These are phyloP conservation scores for Phallus indusiatus DNA, from an alignment of 768 basidiomycete species.

Conservation along the genomic window DNA sequence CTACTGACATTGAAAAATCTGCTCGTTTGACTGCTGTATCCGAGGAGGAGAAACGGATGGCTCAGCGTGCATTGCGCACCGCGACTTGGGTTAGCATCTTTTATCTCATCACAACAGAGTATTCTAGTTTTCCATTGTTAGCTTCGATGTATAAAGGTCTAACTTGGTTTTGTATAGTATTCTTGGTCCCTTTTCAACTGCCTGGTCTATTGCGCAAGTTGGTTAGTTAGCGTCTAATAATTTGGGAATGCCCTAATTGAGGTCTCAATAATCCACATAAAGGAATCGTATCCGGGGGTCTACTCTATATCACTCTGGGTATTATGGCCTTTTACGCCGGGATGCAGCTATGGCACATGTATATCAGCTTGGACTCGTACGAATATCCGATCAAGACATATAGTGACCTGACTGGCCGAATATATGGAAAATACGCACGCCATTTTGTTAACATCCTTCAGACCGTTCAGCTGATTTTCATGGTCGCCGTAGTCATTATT, in stretches of 20 bases:
- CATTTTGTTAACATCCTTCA: conserved; percentile 42
- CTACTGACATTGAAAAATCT: not conserved
- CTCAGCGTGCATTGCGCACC: conserved; percentile 2
- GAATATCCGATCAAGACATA: conserved; percentile 46
- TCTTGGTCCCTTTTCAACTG: too few relatives aligned
- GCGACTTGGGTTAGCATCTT: conserved; percentile 39
- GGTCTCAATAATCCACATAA: too few relatives aligned
- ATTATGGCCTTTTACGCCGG: conserved; percentile 47
- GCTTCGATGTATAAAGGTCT: too few relatives aligned
- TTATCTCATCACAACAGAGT: conserved; percentile 48
- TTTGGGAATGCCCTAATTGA: too few relatives aligned
- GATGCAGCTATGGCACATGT: conserved; percentile 45
- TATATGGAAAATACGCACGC: conserved; percentile 40
- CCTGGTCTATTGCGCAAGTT: too few relatives aligned
- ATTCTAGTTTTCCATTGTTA: not conserved
- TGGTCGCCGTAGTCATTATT: conserved; percentile 25
- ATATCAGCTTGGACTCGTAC: conserved; percentile 45
- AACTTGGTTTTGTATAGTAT: too few relatives aligned
- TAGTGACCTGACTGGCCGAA: conserved; percentile 45
- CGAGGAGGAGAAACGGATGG: not conserved
- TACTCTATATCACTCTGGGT: conserved; percentile 15
- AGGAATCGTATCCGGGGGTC: conserved; percentile 47
- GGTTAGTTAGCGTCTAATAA: too few relatives aligned
- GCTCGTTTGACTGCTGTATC: not conserved
- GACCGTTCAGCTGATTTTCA: conserved; percentile 46